Conservation (phyloP, 495 filamentous ascomycete species). For the Aspergillus affinis region DNA sequence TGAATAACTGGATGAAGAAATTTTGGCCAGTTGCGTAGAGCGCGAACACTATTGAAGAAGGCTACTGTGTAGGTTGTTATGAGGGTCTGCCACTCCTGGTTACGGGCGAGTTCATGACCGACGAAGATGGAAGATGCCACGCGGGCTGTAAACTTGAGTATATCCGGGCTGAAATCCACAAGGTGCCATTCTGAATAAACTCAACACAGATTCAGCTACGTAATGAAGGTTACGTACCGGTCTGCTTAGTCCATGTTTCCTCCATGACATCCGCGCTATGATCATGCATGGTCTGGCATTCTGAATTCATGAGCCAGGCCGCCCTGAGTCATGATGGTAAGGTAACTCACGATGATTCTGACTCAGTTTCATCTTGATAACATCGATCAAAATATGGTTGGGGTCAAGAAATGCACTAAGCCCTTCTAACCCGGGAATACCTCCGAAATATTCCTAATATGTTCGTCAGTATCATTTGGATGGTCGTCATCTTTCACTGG, state of each 20-base stretch:
- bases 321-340: not conserved
- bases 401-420: conserved; percentile 9
- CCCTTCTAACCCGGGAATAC: conserved; percentile 14
- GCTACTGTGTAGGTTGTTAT: conserved; percentile 37
- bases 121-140: conserved; percentile 46
- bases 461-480: no score
- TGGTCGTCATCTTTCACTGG: no score
- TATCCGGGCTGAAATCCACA: conserved; percentile 24
- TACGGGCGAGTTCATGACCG: conserved; percentile 37
- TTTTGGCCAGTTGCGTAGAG: conserved; percentile 34
- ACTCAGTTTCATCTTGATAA: conserved; percentile 14
- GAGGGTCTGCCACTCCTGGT: conserved; percentile 38
- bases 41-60: conserved; percentile 27
- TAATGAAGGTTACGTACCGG: not conserved
- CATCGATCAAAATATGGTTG: conserved; percentile 10
- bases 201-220: not conserved
- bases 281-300: conserved; percentile 6
- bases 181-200: conserved; percentile 17
- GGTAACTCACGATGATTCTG: conserved; percentile 14
- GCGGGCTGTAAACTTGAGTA: conserved; percentile 40
- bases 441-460: conserved; percentile 15
- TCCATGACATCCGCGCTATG: conserved; percentile 3
- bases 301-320: not conserved
- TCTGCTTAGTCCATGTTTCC: conserved; percentile 7
- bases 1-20: conserved; percentile 39